Percentiles rank a stretch among this genome's conserved stretches.
These are phyloP conservation scores for Nannochloropsis salina DNA, from an alignment of 108 stramenopile genomes.

Conservation along the genomic window DNA sequence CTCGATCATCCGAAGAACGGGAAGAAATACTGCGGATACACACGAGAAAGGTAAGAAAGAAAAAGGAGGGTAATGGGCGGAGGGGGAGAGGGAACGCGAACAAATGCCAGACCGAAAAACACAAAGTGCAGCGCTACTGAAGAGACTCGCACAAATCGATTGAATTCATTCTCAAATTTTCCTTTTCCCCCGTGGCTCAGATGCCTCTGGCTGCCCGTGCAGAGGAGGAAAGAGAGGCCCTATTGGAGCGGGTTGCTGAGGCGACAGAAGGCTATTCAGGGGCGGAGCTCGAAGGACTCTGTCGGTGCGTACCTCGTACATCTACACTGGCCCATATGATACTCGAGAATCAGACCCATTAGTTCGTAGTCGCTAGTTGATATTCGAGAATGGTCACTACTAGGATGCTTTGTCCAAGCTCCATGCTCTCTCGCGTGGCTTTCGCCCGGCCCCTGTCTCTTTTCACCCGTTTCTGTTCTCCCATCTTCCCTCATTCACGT, in stretches of 20 bases:
- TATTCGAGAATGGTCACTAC: too few species aligned
- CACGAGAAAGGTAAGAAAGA: conserved; percentile 28
- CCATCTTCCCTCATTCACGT: neutral
- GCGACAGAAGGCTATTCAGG: conserved; percentile 26
- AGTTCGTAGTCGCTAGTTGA: too few species aligned
- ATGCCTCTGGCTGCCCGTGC: conserved; percentile 5
- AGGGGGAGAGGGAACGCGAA: neutral
- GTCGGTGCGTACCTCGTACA: neutral
- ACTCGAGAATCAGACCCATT: too few species aligned
- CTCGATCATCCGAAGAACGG: conserved; percentile 13
- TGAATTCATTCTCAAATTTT: neutral
- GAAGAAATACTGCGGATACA: conserved; percentile 37
- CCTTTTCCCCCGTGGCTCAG: neutral
- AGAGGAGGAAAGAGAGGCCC: conserved; percentile 18
- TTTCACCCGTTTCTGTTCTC: neutral
- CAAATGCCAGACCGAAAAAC: neutral
- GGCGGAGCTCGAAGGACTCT: conserved; percentile 34
- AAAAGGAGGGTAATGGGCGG: neutral
- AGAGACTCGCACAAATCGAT: too few species aligned
- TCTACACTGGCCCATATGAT: too few species aligned
- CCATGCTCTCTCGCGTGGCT: neutral
- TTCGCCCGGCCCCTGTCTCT: neutral
- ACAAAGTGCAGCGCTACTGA: too few species aligned
- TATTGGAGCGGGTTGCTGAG: conserved; percentile 24
- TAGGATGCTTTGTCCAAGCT: neutral